phyloP scores from a whole-genome alignment of 2,329 filamentous ascomycete species.

The Emmonsia crescens region DNA sequence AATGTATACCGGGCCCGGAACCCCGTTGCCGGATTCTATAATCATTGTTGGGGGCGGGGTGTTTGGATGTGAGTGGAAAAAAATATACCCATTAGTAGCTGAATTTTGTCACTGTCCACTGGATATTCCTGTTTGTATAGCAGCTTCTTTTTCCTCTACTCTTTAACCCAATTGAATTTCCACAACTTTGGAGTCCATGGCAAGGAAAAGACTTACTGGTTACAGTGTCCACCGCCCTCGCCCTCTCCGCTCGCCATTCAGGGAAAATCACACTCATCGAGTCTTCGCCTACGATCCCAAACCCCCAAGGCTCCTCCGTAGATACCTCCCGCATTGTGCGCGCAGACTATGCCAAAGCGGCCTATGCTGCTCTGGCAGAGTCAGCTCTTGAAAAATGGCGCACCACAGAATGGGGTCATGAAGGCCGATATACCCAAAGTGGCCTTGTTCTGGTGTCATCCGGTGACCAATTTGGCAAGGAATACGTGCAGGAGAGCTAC shows the following conservation, averaged over 20 bases:
- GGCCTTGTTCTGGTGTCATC: constrained; percentile 34
- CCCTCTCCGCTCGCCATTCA: constrained; percentile 51
- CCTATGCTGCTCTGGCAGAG: constrained; percentile 64
- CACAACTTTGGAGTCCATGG: not conserved
- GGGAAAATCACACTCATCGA: constrained; percentile 49
- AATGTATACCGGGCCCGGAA: not conserved
- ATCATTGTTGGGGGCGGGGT: constrained; percentile 35
- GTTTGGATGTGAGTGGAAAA: constrained; percentile 30
- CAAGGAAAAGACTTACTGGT: not conserved
- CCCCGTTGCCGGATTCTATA: constrained; percentile 26
- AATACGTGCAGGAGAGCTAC: constrained; percentile 31
- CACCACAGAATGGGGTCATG: constrained; percentile 35
- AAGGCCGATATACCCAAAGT: constrained; percentile 35
- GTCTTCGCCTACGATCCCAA: constrained; percentile 43
- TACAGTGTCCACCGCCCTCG: constrained; percentile 53
- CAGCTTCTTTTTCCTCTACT: not conserved
- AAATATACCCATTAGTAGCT: not conserved
- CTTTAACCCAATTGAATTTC: not conserved
- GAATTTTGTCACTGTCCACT: not conserved
- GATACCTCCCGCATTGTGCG: constrained; percentile 53
- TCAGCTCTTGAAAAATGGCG: constrained; percentile 60
- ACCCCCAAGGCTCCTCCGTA: constrained; percentile 48
- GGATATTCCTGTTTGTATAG: not conserved
- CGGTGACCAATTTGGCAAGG: constrained; percentile 19
- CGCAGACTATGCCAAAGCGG: constrained; percentile 69